Evolutionary conservation across 2,329 filamentous ascomycete species (phyloP).

Genomic region (Colletotrichum aenigma): DNA sequence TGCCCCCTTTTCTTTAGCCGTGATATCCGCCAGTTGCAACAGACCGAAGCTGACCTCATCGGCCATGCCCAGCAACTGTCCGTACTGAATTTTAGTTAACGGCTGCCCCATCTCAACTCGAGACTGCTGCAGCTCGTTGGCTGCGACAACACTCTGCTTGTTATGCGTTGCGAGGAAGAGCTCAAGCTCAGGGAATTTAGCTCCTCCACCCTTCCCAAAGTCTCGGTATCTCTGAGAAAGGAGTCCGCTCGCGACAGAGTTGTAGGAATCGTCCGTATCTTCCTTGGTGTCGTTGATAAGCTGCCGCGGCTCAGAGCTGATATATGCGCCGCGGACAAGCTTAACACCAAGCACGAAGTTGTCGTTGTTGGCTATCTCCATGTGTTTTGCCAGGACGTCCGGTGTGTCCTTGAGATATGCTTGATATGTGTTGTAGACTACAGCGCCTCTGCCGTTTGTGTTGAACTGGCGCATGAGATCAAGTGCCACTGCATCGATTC

Average conservation of each 20-base stretch:
- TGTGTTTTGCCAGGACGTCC: slow-evolving; percentile 59
- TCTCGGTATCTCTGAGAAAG: slow-evolving; percentile 68
- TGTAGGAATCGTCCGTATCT: slow-evolving; percentile 74
- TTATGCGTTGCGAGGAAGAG: slow-evolving; percentile 89
- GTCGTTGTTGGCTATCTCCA: slow-evolving; percentile 60
- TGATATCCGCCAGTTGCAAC: slow-evolving; percentile 23
- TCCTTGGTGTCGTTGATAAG: slow-evolving; percentile 75
- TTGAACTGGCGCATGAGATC: slow-evolving; percentile 79
- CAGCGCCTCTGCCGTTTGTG: slow-evolving; percentile 59
- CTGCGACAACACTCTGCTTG: slow-evolving; percentile 47
- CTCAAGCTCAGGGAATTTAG: slow-evolving; percentile 58
- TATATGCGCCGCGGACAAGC: slow-evolving; percentile 76
- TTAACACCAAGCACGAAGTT: slow-evolving; percentile 74
- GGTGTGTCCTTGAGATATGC: slow-evolving; percentile 75
- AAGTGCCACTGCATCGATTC: slow-evolving; percentile 81
- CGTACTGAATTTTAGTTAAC: slow-evolving; percentile 42
- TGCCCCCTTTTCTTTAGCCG: not conserved
- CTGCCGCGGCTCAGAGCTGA: slow-evolving; percentile 72
- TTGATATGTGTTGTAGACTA: slow-evolving; percentile 83
- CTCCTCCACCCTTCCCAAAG: slow-evolving; percentile 26
- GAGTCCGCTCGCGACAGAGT: slow-evolving; percentile 71
- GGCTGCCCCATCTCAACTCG: slow-evolving; percentile 50
- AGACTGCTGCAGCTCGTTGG: slow-evolving; percentile 63
- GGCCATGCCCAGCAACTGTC: slow-evolving; percentile 70
- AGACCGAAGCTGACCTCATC: slow-evolving; percentile 83